These are phyloP conservation scores for Proliferodiscus dingleyae DNA, from an alignment of 2,329 filamentous ascomycete genomes.

Conservation along the genomic window DNA sequence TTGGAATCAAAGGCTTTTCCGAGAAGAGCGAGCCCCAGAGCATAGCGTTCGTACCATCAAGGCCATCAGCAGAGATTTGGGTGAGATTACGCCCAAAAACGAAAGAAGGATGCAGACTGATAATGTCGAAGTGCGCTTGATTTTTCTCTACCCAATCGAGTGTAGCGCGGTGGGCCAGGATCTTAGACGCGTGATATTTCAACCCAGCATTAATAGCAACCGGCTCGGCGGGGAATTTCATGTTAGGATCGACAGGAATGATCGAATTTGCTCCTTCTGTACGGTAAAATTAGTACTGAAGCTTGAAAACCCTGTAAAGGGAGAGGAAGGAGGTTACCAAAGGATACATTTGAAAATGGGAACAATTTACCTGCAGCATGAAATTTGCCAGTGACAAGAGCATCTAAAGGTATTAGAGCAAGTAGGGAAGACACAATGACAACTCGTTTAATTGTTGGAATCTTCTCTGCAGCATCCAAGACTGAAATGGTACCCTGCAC, in stretches of 20 bases:
- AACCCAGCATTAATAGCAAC: not conserved
- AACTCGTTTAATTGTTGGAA: conserved; percentile 18
- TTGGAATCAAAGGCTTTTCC: not conserved
- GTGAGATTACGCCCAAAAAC: conserved; percentile 8
- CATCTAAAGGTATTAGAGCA: conserved; percentile 18
- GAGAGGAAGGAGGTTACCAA: too few species aligned
- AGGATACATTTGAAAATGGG: too few species aligned
- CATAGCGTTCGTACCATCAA: conserved; percentile 1
- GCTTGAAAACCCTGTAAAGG: conserved; percentile 11
- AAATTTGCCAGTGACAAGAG: conserved; percentile 10
- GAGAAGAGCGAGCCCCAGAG: conserved; percentile 6
- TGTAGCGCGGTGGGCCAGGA: conserved; percentile 10
- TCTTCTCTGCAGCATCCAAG: conserved; percentile 16
- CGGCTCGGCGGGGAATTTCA: not conserved
- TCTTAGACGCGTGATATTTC: conserved; percentile 16
- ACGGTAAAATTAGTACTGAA: not conserved
- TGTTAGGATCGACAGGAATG: conserved; percentile 1
- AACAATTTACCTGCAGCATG: too few species aligned
- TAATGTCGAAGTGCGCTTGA: conserved; percentile 6
- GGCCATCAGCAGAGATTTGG: conserved; percentile 2
- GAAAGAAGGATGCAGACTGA: conserved; percentile 6
- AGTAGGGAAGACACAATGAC: conserved; percentile 26
- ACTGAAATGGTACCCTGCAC: conserved; percentile 15
- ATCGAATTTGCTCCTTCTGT: conserved; percentile 6
- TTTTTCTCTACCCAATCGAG: conserved; percentile 7